Conservation (phyloP, 2,329 filamentous ascomycete genomes). For the Elsinoe australis region DNA sequence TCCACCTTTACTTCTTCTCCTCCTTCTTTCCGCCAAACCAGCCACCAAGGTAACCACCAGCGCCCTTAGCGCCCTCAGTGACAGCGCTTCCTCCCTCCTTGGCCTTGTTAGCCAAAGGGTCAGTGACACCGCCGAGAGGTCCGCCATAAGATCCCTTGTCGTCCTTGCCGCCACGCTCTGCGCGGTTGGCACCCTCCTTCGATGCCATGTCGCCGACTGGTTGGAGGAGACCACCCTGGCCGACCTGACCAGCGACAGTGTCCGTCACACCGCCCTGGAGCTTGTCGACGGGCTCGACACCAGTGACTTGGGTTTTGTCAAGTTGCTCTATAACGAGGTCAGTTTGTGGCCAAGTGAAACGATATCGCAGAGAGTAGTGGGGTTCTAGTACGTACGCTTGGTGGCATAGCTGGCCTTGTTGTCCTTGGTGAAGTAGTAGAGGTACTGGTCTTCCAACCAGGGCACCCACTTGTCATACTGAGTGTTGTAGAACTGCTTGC, state of each 20-base stretch:
- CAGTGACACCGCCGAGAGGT: constrained; percentile 31
- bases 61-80: constrained; percentile 28
- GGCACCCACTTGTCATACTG: constrained; percentile 69
- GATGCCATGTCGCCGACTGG: constrained; percentile 55
- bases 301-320: constrained; percentile 64
- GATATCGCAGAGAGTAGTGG: background rate
- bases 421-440: constrained; percentile 65
- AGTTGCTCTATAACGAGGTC: too few relatives aligned
- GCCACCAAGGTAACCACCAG: constrained; percentile 29
- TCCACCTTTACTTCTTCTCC: constrained; percentile 20
- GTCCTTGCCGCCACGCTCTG: constrained; percentile 57
- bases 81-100: constrained; percentile 26
- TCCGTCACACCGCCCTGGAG: constrained; percentile 61
- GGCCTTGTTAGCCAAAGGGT: constrained; percentile 26
- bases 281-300: constrained; percentile 57
- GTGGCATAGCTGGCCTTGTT: constrained; percentile 67
- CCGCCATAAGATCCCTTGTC: constrained; percentile 48
- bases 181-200: constrained; percentile 58
- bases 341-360: too few relatives aligned
- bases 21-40: constrained; percentile 30
- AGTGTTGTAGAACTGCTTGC: constrained; percentile 14
- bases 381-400: constrained; percentile 47
- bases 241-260: constrained; percentile 56
- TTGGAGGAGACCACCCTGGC: constrained; percentile 59
- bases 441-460: constrained; percentile 66